Evolutionary conservation across 202 grass and related monocot species (phyloP), one percentile per base, ranked within the genome.

Genomic region (Schoenoplectus triqueter): DNA sequence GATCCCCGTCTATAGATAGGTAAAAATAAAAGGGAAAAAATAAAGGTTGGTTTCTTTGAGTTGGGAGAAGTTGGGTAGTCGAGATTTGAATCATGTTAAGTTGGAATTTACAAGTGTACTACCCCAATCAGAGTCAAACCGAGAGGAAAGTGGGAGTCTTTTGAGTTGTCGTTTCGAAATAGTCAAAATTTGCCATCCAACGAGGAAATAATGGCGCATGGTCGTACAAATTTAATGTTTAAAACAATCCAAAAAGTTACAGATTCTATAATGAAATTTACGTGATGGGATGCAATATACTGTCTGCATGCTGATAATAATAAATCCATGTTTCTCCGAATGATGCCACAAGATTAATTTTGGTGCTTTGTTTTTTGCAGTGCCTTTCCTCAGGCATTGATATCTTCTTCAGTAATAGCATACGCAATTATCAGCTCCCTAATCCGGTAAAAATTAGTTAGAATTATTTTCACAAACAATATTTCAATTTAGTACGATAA

Each of bases 141-240:
- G 85, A 10, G 85, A 82, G 85, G 31, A 31, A 82, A 9, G 41
- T n/a, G 65, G 66, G 50, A 46, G 21, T 41, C 17, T 64, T 84
- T 64, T 5, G 18, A 60, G 59, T 45, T 60, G 80, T 69, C 74
- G 40, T 60, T 50, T 72, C 5, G 3, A 64, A 73, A 69, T 39
- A 47, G 85, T 86, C 85, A 81, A 86, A 69, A 2, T 86, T 80
- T 52, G 31, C 64, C 48, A 67, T 57, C 15, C 51, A 81, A 70
- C 61, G 42, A 78, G 74, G 84, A 86, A 86, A 80, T 79, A 40
- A 85, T 85, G 57, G 70, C 31, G 72, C 70, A 66, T 80, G 84
- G 8, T 64, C 57, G 71, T 85, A 80, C 84, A 66, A 75, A 85
- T 31, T 59, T 55, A 17, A 44, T 73, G 70, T 42, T 76, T 77